Base-by-base conservation (phyloP, 305 asterid species). In the Solanum hybrid region DNA sequence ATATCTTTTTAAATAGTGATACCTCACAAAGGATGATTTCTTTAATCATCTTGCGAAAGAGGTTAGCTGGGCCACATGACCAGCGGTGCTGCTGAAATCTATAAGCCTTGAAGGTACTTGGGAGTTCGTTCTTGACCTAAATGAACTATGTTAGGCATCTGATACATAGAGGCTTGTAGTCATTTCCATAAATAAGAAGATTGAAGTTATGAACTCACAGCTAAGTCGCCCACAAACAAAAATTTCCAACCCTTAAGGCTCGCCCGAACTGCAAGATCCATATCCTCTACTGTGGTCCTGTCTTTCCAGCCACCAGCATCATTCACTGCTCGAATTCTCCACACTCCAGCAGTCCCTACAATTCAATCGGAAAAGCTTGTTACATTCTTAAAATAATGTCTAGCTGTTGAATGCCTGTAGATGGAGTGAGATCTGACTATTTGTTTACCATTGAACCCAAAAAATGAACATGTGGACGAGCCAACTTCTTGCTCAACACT, bases 281-380 rank as follows among this genome's bases (percentile, higher is more conserved):
- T 97, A 91, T 95, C 99, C 90, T 97, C 99, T 13, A 97, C 98
- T 26, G 98, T 97, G 40, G 99, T 97, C 91, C 98, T 92, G 86
- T 97, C 98, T 91, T 96, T 96, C 98, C 98, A 97, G 66, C 98
- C 98, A n/a, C 99, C 98, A 40, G 99, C 98, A 90, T 97, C 98
- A 89, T 93, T 89, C 38, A 97, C 79, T 66, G 98, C 98, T 87
- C 86, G 89, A 85, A 97, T 92, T 90, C 98, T 89, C 98, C 99
- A 96, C 75, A 96, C 97, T 17, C 98, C 98, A 78, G 98, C 99
- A 81, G 98, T 96, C 78, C 99, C 98, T 96, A 79, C 76, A 91
- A 88, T 93, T 89, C 92, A 88, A 66, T 85, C 77, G 88, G 90
- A 85, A 91, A 86, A 79, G 64, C 90, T 88, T 89, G 40, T 85